Evolutionary conservation across 306 rosid genomes (phyloP).

Genomic region (Oemleria cerasiformis): DNA sequence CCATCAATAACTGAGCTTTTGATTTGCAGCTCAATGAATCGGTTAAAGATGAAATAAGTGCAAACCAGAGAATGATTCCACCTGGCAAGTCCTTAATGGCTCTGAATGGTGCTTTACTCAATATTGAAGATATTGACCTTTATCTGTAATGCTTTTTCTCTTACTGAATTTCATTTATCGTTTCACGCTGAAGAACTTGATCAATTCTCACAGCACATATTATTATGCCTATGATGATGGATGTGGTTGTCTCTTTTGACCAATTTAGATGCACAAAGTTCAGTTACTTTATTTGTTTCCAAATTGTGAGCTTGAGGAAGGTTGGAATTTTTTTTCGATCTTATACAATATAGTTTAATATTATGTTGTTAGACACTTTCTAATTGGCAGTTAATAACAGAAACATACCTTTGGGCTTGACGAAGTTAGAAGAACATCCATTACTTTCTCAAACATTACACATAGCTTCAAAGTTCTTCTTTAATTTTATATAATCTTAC

Average conservation of each 20-base stretch:
- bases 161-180: conserved; percentile 31
- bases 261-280: neutral
- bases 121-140: conserved; percentile 92
- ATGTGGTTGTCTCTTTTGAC: conserved; percentile 8
- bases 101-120: conserved; percentile 93
- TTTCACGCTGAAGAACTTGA: conserved; percentile 20
- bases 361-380: neutral
- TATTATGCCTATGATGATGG: conserved; percentile 21
- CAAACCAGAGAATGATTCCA: conserved; percentile 96
- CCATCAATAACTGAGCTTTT: conserved; percentile 27
- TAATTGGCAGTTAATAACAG: neutral
- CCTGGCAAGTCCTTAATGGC: conserved; percentile 99
- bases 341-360: neutral
- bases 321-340: neutral
- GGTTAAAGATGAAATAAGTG: conserved; percentile 81
- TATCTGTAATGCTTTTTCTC: conserved; percentile 73
- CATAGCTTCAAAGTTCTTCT: neutral
- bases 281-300: neutral
- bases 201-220: conserved; percentile 2
- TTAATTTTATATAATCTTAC: neutral
- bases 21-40: conserved; percentile 80
- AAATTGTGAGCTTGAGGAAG: neutral
- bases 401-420: neutral
- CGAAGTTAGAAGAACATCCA: neutral
- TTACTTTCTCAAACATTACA: neutral